phyloP scores from a whole-genome alignment of 73 alveolate genomes.

The Paramecium primaurelia region DNA sequence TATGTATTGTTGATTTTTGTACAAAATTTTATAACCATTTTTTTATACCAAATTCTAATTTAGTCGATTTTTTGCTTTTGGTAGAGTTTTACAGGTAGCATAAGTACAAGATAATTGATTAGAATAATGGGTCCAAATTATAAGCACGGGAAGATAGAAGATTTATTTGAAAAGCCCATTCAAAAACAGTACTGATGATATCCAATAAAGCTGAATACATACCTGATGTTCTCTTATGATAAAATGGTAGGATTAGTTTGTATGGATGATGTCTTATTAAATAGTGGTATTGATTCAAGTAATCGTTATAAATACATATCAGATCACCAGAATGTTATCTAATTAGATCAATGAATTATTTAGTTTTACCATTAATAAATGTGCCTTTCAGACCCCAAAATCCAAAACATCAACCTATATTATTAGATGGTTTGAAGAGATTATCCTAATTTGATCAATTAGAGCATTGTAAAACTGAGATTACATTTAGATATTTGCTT shows the following conservation, averaged over 20 bases:
- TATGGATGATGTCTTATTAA: constrained; percentile 53
- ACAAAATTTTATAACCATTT: constrained; percentile 68
- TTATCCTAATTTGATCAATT: constrained; percentile 95
- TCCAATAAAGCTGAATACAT: constrained; percentile 68
- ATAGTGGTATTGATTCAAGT: constrained; percentile 61
- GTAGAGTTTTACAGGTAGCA: constrained; percentile 95
- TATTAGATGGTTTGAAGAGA: constrained; percentile 96
- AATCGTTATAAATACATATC: background rate
- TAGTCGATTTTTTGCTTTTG: constrained; percentile 92
- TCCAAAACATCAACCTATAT: constrained; percentile 95
- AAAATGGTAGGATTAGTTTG: constrained; percentile 88
- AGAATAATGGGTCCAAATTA: constrained; percentile 88
- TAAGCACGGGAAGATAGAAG: constrained; percentile 81
- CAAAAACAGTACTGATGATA: constrained; percentile 85
- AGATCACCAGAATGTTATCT: too few species aligned
- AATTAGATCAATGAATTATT: too few species aligned
- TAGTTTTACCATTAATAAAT: background rate
- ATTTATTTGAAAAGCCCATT: constrained; percentile 73
- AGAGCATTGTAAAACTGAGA: constrained; percentile 89
- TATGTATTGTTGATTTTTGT: constrained; percentile 88
- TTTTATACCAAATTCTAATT: too few species aligned
- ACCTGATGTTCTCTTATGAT: constrained; percentile 89
- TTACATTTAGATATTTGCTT: constrained; percentile 96
- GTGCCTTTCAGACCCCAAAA: constrained; percentile 92
- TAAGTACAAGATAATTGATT: constrained; percentile 83